phyloP scores from a whole-genome alignment of 176 grass and related monocot species.

The Aechmea fasciata region DNA sequence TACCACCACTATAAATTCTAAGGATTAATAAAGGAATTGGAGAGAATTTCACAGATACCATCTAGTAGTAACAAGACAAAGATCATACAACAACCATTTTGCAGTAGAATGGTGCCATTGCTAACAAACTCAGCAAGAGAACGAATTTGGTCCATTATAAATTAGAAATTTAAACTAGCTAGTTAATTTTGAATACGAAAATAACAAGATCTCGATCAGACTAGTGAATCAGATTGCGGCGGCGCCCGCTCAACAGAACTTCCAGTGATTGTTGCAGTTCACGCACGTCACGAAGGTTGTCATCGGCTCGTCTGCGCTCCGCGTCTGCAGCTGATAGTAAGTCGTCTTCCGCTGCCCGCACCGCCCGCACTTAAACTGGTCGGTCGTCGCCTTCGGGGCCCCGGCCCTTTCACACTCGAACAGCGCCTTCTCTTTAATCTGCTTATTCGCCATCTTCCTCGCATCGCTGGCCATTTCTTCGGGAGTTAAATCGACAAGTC shows the following conservation, averaged over 20 bases:
- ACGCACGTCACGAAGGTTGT: conserved; percentile 88
- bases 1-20: too few relatives aligned
- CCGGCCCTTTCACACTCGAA: conserved; percentile 60
- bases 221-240: neutral
- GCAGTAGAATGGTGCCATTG: too few relatives aligned
- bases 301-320: conserved; percentile 85
- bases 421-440: conserved; percentile 80
- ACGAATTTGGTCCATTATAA: too few relatives aligned
- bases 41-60: too few relatives aligned
- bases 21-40: too few relatives aligned
- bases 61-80: too few relatives aligned
- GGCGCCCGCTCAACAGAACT: conserved; percentile 65
- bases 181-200: neutral
- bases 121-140: too few relatives aligned
- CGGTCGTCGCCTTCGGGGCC: conserved; percentile 61
- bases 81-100: too few relatives aligned
- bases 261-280: conserved; percentile 94
- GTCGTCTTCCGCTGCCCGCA: conserved; percentile 72
- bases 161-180: conserved; percentile 5
- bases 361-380: conserved; percentile 77
- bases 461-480: conserved; percentile 79
- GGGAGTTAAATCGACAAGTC: conserved; percentile 32
- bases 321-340: conserved; percentile 77
- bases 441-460: conserved; percentile 51
- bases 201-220: neutral